Conservation (phyloP, 176 grass and related monocot genomes). For the Rhynchospora pubera region DNA sequence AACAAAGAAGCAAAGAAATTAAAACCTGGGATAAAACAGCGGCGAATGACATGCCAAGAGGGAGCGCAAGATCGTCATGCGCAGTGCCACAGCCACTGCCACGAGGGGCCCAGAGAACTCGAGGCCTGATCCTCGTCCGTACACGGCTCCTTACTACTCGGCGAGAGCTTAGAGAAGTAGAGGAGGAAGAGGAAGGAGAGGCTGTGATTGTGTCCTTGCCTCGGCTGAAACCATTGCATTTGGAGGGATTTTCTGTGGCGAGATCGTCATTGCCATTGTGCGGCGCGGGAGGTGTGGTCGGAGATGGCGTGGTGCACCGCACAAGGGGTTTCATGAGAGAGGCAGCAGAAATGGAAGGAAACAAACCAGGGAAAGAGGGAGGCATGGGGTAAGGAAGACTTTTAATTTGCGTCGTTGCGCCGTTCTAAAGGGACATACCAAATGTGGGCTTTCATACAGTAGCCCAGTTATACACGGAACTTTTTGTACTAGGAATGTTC, state of each 20-base stretch:
- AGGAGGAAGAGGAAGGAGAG: conserved; percentile 5
- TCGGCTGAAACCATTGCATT: neutral
- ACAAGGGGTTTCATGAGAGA: conserved; percentile 13
- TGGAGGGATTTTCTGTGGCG: neutral
- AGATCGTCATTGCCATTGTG: neutral
- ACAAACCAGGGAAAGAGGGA: neutral
- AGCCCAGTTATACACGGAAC: no score
- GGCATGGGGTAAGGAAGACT: neutral
- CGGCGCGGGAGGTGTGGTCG: neutral
- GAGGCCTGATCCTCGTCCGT: neutral
- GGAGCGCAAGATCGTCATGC: conserved; percentile 61
- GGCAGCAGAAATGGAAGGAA: neutral
- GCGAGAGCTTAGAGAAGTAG: neutral
- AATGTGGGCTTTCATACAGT: no score
- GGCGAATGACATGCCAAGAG: conserved; percentile 83
- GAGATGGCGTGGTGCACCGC: conserved; percentile 6
- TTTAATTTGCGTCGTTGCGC: neutral
- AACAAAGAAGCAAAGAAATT: neutral
- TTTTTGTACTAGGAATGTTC: no score
- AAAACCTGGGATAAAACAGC: conserved; percentile 66
- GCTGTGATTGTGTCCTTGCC: neutral
- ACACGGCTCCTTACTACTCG: neutral
- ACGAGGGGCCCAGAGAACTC: conserved; percentile 16
- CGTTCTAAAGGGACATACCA: no score
- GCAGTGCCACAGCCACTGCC: neutral